Evolutionary conservation across 441 rosid genomes (phyloP).

Genomic region (Mallotus repandus): DNA sequence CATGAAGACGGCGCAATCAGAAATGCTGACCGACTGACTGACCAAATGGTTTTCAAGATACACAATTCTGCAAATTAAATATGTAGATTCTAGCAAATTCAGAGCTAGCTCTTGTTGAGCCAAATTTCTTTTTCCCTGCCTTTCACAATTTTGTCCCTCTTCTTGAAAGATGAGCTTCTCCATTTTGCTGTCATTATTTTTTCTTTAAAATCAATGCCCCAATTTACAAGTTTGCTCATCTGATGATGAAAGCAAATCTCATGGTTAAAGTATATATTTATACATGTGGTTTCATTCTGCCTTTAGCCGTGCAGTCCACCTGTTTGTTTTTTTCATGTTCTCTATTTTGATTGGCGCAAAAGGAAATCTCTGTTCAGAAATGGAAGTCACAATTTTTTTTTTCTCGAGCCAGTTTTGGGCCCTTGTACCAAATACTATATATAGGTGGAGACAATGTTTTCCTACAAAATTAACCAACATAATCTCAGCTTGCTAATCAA

Average conservation of each 20-base stretch:
- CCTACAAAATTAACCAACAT: too few relatives aligned
- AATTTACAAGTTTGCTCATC: too few relatives aligned
- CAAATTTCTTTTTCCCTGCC: not conserved
- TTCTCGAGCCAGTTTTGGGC: too few relatives aligned
- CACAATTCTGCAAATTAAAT: constrained; percentile 7
- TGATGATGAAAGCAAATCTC: too few relatives aligned
- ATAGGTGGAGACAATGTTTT: too few relatives aligned
- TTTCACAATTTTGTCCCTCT: constrained; percentile 4
- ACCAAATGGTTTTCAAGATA: not conserved
- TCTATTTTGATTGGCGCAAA: too few relatives aligned
- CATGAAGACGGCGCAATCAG: constrained; percentile 8
- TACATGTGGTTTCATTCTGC: not conserved
- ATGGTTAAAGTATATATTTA: not conserved
- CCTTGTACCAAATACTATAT: too few relatives aligned
- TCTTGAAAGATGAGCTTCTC: constrained; percentile 24
- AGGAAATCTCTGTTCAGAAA: too few relatives aligned
- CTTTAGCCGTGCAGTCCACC: not conserved
- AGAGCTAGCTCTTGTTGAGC: constrained; percentile 12
- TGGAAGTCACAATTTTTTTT: too few relatives aligned
- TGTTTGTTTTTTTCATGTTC: not conserved
- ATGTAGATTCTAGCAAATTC: constrained; percentile 17
- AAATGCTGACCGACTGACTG: not conserved
- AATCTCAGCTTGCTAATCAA: too few relatives aligned
- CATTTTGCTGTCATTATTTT: not conserved
- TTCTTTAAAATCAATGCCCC: not conserved